A percentile compares a stretch with the other conserved stretches of the same genome.
Conservation (phyloP, 305 asterid species). For the Caryopteris hybrid region DNA sequence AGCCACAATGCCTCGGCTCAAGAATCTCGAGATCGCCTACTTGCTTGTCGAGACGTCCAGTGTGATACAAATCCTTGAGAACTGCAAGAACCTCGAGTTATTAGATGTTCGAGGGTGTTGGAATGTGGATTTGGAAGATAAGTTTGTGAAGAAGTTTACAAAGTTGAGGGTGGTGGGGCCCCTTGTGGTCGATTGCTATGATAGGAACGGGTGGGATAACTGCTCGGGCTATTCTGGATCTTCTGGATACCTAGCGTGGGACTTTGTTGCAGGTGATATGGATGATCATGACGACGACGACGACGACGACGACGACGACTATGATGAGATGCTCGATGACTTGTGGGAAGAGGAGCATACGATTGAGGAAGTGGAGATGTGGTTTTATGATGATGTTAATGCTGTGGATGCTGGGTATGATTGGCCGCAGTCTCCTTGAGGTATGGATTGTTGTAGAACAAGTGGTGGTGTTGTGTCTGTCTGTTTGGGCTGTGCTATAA, state of each 20-base stretch:
- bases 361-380: conserved; percentile 61
- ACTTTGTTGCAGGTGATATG: conserved; percentile 50
- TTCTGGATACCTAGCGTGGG: conserved; percentile 68
- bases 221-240: conserved; percentile 67
- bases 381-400: conserved; percentile 68
- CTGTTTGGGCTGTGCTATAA: conserved; percentile 11
- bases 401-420: conserved; percentile 59
- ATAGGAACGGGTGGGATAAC: conserved; percentile 53
- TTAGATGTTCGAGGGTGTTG: conserved; percentile 83
- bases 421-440: conserved; percentile 78
- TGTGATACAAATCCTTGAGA: conserved; percentile 48
- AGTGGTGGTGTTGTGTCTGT: background rate
- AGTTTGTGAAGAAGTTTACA: conserved; percentile 40
- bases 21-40: conserved; percentile 85
- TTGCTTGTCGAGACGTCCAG: conserved; percentile 53
- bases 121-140: conserved; percentile 61
- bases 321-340: conserved; percentile 22
- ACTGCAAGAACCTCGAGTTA: conserved; percentile 56
- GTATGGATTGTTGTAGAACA: background rate
- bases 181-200: conserved; percentile 47
- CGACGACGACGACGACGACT: conserved; percentile 33
- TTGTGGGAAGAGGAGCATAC: conserved; percentile 49
- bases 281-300: conserved; percentile 38
- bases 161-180: conserved; percentile 69
- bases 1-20: conserved; percentile 61